Conservation (phyloP, 495 filamentous ascomycete species). For the Xylaria scruposa region DNA sequence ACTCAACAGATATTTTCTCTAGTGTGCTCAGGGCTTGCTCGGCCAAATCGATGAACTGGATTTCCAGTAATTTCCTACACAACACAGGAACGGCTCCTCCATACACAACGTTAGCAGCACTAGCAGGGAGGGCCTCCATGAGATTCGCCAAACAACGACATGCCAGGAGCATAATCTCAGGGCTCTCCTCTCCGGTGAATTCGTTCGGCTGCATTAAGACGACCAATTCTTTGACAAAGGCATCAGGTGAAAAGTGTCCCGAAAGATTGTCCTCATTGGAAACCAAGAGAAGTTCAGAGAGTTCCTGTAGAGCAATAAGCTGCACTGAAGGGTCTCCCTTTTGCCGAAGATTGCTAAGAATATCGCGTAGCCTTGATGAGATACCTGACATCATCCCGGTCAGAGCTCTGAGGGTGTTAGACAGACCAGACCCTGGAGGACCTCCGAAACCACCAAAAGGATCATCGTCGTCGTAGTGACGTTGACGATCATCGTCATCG, state of each 20-base stretch:
- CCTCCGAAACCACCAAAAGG: conserved; percentile 79
- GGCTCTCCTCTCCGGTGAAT: conserved; percentile 83
- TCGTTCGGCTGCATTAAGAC: conserved; percentile 89
- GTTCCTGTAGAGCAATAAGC: conserved; percentile 88
- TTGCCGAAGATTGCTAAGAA: conserved; percentile 80
- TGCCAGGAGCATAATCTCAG: conserved; percentile 96
- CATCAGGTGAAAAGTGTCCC: conserved; percentile 92
- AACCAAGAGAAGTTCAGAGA: conserved; percentile 90
- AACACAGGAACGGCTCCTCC: conserved; percentile 93
- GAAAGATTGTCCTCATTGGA: conserved; percentile 97
- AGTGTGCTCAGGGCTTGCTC: conserved; percentile 96
- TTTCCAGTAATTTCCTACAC: conserved; percentile 92
- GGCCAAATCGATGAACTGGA: conserved; percentile 94
- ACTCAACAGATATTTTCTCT: conserved; percentile 97
- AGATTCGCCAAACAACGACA: conserved; percentile 96
- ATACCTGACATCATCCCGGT: conserved; percentile 90
- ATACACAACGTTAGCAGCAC: conserved; percentile 94
- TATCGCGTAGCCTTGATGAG: conserved; percentile 78
- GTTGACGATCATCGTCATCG: conserved; percentile 56
- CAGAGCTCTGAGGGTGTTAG: conserved; percentile 81
- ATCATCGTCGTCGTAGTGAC: conserved; percentile 71
- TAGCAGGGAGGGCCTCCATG: conserved; percentile 94
- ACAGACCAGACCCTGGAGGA: conserved; percentile 66
- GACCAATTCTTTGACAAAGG: conserved; percentile 94
- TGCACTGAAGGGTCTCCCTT: conserved; percentile 91